Evolutionary conservation across 768 basidiomycete species (phyloP), one percentile per base, ranked within the genome.

Genomic region (Mrakia frigida): DNA sequence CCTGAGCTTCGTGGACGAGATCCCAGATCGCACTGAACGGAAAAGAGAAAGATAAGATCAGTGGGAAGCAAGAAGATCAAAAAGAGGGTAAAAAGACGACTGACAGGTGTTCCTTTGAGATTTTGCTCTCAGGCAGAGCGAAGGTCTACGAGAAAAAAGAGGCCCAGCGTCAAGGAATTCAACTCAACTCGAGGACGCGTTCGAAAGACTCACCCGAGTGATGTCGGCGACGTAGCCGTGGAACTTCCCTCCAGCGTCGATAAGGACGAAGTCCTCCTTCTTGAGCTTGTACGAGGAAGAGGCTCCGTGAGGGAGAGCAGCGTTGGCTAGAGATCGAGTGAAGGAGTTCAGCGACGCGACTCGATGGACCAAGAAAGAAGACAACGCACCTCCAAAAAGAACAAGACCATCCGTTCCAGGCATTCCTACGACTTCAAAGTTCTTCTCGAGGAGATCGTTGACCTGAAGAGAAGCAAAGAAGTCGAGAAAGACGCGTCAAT

Each of bases 271-370:
- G 79, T 95, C 92, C 7, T 85, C 80, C 73, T 84, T 81, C 0
- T 82, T 83, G 18, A 94, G 85, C 0, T 80, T 80, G 43, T 89
- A 87, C 81, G 94, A 90, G 0, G 89, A 90, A 3, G 92, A 91
- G 52, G 87, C 86, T 9, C 92, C 94, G 81, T 94, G 93, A 4
- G 92, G 93, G 33, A 92, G 87, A 3, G 92, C 92, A 7, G 92
- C 93, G 79, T 94, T 91, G 77, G 91, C 93, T 94, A 81, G 4
- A 37, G 43, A 65, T 21, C 63, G 28, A 18, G 3, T 0, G 35
- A 18, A 21, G 33, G 33, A 37, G 6, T 0, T 65, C 33, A 35
- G 31, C 46, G 46, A 21, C 9, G 46, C 2, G 63, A 7, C 63
- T 6, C 3, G 21, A 7, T 1, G 28, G 16, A 13, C 35, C 6